Percentiles rank a stretch among this genome's conserved stretches.
These are phyloP conservation scores for Cytospora mali DNA, from an alignment of 2,329 filamentous ascomycete species.

Conservation along the genomic window DNA sequence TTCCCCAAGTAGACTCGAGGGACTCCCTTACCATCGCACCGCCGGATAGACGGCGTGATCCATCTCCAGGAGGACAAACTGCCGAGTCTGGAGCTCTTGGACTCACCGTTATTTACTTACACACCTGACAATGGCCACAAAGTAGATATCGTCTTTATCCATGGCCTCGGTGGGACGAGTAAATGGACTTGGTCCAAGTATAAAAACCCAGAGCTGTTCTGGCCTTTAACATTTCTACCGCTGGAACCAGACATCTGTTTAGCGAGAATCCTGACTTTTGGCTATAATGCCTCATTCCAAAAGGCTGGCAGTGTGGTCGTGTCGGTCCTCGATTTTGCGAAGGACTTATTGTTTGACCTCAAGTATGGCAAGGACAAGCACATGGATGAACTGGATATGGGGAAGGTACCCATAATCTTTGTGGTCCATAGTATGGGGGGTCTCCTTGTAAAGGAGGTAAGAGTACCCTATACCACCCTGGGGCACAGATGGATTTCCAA, in stretches of 20 bases:
- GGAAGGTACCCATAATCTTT: constrained; percentile 14
- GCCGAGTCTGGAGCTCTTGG: constrained; percentile 5
- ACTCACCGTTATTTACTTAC: constrained; percentile 6
- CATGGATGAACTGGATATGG: constrained; percentile 12
- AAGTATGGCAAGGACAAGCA: constrained; percentile 9
- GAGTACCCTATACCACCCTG: too few relatives aligned
- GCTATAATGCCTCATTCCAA: constrained; percentile 7
- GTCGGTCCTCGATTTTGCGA: constrained; percentile 6
- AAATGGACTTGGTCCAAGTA: constrained; percentile 13
- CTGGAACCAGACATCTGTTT: constrained; percentile 1
- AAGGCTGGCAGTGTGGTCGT: constrained; percentile 2
- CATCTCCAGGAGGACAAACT: neutral
- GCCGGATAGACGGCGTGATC: neutral
- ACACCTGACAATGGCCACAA: constrained; percentile 9
- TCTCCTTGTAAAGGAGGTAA: constrained; percentile 8
- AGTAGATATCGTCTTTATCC: constrained; percentile 13
- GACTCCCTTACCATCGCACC: neutral
- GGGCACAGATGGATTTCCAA: fast-evolving
- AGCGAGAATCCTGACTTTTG: constrained; percentile 7
- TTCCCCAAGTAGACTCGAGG: neutral
- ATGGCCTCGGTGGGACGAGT: constrained; percentile 11
- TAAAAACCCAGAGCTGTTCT: constrained; percentile 4
- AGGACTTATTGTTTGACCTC: constrained; percentile 12
- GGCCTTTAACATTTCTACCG: constrained; percentile 4
- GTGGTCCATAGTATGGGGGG: constrained; percentile 21